These are phyloP conservation scores for Rheum nobile DNA, from an alignment of 148 eudicot species.

Conservation along the genomic window DNA sequence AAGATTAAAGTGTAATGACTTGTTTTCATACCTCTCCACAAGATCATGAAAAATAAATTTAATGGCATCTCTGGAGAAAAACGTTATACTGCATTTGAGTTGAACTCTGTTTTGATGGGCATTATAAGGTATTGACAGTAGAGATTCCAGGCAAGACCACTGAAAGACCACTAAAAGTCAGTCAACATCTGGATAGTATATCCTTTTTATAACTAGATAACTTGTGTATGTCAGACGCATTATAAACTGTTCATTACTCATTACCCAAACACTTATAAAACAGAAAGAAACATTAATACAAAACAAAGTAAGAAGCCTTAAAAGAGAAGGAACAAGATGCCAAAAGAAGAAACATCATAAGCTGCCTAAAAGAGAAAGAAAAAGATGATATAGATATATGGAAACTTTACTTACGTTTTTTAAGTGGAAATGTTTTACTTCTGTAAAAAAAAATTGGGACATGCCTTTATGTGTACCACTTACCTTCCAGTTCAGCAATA, in stretches of 20 bases:
- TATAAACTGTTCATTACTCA: neutral
- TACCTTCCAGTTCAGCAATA: slow-evolving; percentile 85
- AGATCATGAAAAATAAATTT: slow-evolving; percentile 54
- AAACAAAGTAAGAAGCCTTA: neutral
- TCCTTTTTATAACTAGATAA: neutral
- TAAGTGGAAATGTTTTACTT: neutral
- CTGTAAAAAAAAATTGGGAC: neutral
- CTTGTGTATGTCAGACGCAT: neutral
- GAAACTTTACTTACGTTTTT: neutral
- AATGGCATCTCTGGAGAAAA: slow-evolving; percentile 46
- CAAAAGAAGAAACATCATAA: neutral
- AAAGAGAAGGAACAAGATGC: neutral
- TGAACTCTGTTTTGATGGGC: slow-evolving; percentile 39
- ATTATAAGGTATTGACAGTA: slow-evolving; percentile 51
- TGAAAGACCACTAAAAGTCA: slow-evolving; percentile 18
- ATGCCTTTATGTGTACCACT: neutral
- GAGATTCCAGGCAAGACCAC: slow-evolving; percentile 86
- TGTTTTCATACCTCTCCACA: slow-evolving; percentile 67
- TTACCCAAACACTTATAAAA: neutral
- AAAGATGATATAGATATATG: neutral
- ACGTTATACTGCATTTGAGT: slow-evolving; percentile 17
- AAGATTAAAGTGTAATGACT: neutral
- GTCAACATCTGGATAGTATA: neutral
- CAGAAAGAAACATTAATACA: neutral
- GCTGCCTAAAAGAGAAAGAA: neutral